These are phyloP conservation scores for Atkinsonella texensis DNA, from an alignment of 2,329 filamentous ascomycete species.

Conservation along the genomic window DNA sequence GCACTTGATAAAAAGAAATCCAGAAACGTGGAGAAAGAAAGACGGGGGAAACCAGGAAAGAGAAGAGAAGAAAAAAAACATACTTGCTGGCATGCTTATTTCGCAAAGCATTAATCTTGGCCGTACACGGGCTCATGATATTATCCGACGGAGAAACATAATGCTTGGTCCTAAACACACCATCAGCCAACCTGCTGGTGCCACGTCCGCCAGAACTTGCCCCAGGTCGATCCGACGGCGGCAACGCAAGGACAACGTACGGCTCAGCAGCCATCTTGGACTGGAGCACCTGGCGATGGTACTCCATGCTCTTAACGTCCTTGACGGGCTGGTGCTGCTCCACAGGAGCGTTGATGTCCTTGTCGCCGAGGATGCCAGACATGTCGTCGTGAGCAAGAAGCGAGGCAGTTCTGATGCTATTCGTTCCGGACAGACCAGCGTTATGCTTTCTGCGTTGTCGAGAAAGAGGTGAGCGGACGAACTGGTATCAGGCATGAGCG, in stretches of 20 bases:
- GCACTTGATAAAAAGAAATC: neutral
- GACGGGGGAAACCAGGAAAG: too few species aligned
- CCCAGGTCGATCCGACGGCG: neutral
- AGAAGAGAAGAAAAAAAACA: constrained; percentile 17
- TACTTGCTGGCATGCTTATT: constrained; percentile 72
- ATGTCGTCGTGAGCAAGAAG: constrained; percentile 23
- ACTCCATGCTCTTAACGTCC: constrained; percentile 58
- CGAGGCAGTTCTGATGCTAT: neutral
- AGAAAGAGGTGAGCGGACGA: neutral
- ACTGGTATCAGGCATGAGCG: neutral
- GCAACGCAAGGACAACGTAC: constrained; percentile 32
- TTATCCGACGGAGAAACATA: constrained; percentile 80
- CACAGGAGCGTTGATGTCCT: constrained; percentile 51
- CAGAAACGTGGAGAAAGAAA: too few species aligned
- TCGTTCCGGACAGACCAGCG: neutral
- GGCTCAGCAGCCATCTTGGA: constrained; percentile 56
- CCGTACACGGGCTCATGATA: constrained; percentile 77
- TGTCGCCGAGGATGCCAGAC: constrained; percentile 50
- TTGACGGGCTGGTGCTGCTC: constrained; percentile 21
- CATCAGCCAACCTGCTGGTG: constrained; percentile 3
- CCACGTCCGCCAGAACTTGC: neutral
- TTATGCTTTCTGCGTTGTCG: constrained; percentile 3
- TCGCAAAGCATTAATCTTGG: constrained; percentile 70
- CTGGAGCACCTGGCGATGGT: constrained; percentile 64
- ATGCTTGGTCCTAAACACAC: constrained; percentile 6